Conservation (phyloP, 2,329 filamentous ascomycete genomes). For the Blastomyces parvus region DNA sequence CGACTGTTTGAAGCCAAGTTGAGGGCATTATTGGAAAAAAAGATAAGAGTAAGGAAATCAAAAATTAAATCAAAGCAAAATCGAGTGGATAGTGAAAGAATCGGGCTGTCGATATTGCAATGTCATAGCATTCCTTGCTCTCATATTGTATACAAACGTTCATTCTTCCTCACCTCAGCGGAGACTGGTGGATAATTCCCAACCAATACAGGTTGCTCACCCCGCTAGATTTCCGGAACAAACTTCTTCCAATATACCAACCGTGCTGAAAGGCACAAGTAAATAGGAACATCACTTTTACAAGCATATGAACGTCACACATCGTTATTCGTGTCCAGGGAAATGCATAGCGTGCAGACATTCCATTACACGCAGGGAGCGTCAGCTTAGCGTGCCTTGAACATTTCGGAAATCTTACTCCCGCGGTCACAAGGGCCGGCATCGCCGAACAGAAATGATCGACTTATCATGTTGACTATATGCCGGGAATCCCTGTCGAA, state of each 20-base stretch:
- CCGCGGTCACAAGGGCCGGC: neutral
- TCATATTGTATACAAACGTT: neutral
- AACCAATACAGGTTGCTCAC: neutral
- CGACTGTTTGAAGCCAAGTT: neutral
- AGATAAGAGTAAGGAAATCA: neutral
- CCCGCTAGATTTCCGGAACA: neutral
- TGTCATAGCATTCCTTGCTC: neutral
- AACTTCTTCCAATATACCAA: neutral
- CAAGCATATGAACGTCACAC: neutral
- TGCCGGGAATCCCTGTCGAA: neutral
- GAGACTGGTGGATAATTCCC: neutral
- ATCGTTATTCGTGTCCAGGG: too few species aligned
- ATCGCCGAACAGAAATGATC: neutral
- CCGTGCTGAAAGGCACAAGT: neutral
- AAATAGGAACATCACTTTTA: neutral
- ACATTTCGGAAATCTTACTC: neutral
- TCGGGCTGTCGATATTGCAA: neutral
- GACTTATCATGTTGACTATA: neutral
- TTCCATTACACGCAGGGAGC: too few species aligned
- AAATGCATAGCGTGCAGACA: too few species aligned
- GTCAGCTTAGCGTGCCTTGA: neutral
- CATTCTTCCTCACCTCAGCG: neutral
- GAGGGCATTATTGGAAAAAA: neutral
- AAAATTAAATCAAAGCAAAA: neutral
- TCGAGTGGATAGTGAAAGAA: neutral